Conservation (phyloP, 306 rosid species). For the Acacia acuminata region DNA sequence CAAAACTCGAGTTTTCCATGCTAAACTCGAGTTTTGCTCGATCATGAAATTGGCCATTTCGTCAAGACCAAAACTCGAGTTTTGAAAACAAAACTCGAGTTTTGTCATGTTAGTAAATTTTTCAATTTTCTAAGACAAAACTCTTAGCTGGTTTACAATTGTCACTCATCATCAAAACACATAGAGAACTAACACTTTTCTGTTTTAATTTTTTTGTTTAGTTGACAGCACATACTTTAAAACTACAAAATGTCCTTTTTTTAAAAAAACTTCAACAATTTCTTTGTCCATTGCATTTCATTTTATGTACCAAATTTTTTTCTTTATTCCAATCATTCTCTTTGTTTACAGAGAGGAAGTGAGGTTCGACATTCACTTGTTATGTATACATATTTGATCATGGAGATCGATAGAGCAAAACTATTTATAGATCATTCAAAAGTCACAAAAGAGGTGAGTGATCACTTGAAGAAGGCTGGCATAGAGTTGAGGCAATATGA, state of each 20-base stretch:
- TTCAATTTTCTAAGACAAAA: too few species aligned
- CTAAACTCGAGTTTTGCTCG: too few species aligned
- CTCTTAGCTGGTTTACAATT: too few species aligned
- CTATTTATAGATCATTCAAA: conserved; percentile 76
- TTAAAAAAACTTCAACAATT: too few species aligned
- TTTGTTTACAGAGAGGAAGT: conserved; percentile 83
- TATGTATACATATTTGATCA: conserved; percentile 88
- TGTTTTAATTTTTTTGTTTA: neutral
- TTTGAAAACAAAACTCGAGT: too few species aligned
- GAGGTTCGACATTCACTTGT: conserved; percentile 96
- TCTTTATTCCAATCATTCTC: conserved; percentile 11
- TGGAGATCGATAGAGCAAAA: conserved; percentile 76
- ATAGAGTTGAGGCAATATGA: conserved; percentile 77
- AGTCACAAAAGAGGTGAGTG: conserved; percentile 73
- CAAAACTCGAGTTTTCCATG: too few species aligned
- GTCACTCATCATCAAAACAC: too few species aligned
- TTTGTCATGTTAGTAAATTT: too few species aligned
- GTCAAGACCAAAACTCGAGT: too few species aligned
- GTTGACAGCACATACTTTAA: neutral
- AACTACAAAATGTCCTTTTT: neutral
- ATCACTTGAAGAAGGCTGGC: conserved; percentile 75
- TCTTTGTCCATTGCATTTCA: neutral
- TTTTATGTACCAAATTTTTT: neutral
- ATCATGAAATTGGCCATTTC: too few species aligned
- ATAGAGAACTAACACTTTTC: too few species aligned